Evolutionary conservation across 192 early-diverging fungal species (phyloP), one percentile per base, ranked within the genome.

Genomic region (Linnemannia zychae): DNA sequence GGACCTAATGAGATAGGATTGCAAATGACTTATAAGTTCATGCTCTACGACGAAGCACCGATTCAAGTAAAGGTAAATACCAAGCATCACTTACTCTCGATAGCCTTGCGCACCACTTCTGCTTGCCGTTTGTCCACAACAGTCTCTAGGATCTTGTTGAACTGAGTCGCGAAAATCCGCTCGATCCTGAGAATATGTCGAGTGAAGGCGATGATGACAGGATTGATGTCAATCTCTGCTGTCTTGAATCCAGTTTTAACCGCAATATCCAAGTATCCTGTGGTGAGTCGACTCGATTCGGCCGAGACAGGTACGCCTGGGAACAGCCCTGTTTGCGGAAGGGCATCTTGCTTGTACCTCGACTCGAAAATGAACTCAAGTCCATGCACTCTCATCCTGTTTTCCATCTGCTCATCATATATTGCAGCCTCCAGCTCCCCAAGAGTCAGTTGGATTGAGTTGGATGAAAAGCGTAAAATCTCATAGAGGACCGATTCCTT

Each of bases 171-270:
- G 40, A 91, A 93, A 12, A 91, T 87, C 22, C 92, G 84, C 44
- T 93, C 91, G 15, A 93, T 89, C 34, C 81, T 86, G 2, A 93
- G 78, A 78, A 91, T 91, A 71, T 93, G 92, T 65, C 88, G 76
- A 0, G 88, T 88, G 75, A 93, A 91, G 3, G 92, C 91, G 5
- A 93, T 74, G 36, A 93, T 79, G 16, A 85, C 82, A 1, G 92
- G 92, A 71, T 92, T 90, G 24, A 86, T 86, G 65, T 86, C 80
- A 22, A 91, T 68, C 20, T 76, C 88, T 22, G 92, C 76, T 7
- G 76, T 81, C 22, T 87, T 53, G 47, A 89, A 85, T 13, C 87
- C 80, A 28, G 88, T 82, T 71, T 80, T 76, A 2, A 89, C 68
- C 0, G 83, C 78, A 18, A 88, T 49, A 75, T 93, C 88, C 65